These are phyloP conservation scores for Macaranga tanarius DNA, from an alignment of 441 rosid genomes.

Conservation along the genomic window DNA sequence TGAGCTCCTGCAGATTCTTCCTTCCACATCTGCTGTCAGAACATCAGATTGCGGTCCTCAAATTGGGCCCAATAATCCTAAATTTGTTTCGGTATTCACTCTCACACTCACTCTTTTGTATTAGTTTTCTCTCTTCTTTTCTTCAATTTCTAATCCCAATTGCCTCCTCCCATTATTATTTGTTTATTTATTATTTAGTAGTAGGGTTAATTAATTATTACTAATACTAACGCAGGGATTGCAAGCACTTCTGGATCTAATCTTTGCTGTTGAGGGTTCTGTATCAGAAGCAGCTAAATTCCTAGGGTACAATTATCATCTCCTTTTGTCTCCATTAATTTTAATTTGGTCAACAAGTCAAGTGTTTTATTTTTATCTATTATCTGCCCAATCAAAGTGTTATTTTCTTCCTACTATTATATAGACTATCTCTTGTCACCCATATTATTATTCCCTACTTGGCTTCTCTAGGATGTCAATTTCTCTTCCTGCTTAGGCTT, in stretches of 20 bases:
- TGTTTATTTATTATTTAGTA: no score
- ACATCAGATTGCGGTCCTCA: conserved; percentile 63
- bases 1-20: conserved; percentile 88
- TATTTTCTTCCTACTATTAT: neutral
- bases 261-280: conserved; percentile 77
- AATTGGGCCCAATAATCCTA: conserved; percentile 93
- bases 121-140: no score
- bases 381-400: neutral
- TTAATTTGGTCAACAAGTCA: neutral
- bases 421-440: neutral
- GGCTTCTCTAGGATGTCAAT: neutral
- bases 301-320: conserved; percentile 45
- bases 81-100: conserved; percentile 54
- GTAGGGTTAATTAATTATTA: no score
- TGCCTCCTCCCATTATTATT: no score
- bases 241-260: conserved; percentile 82
- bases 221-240: conserved; percentile 51
- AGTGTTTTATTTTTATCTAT: neutral
- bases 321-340: neutral
- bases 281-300: conserved; percentile 72
- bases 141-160: no score
- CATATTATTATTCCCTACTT: neutral
- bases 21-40: conserved; percentile 67
- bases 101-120: no score
- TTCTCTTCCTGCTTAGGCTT: conserved; percentile 1